Conservation (phyloP, 352 stramenopile genomes). For the Globisporangium nagaii region DNA sequence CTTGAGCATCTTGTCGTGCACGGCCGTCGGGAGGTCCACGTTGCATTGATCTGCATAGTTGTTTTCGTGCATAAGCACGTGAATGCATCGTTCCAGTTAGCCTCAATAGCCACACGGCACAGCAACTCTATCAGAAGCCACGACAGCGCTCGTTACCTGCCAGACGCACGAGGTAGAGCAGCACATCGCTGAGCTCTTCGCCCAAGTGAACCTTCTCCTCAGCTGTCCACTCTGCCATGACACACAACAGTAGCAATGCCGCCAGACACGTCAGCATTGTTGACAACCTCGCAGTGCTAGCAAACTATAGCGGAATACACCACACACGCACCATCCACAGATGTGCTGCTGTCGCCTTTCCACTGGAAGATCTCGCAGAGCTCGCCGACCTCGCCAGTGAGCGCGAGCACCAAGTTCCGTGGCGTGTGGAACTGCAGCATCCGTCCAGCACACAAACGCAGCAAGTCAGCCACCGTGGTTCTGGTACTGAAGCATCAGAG, state of each 20-base stretch:
- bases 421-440: conserved; percentile 47
- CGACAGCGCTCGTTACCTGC: no score
- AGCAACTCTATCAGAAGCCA: not conserved
- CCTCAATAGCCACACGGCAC: no score
- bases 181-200: conserved; percentile 96
- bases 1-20: conserved; percentile 92
- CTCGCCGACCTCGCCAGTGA: conserved; percentile 95
- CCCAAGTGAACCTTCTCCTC: conserved; percentile 89
- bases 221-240: conserved; percentile 53
- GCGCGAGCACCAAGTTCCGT: conserved; percentile 91
- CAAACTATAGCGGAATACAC: no score
- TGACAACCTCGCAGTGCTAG: no score
- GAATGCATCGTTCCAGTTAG: no score
- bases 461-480: not conserved
- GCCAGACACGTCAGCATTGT: not conserved
- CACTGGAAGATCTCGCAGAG: conserved; percentile 95
- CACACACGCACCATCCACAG: conserved; percentile 34
- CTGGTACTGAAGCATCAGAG: no score
- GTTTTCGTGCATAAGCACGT: not conserved
- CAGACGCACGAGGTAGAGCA: conserved; percentile 96
- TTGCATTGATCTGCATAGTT: conserved; percentile 67
- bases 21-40: conserved; percentile 83
- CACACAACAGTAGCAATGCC: not conserved
- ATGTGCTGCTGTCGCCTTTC: conserved; percentile 83
- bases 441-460: not conserved